A percentile compares a stretch with the other conserved stretches of the same genome.
phyloP scores from a whole-genome alignment of 192 early-diverging fungal species.

The Rhizophagus sp. region DNA sequence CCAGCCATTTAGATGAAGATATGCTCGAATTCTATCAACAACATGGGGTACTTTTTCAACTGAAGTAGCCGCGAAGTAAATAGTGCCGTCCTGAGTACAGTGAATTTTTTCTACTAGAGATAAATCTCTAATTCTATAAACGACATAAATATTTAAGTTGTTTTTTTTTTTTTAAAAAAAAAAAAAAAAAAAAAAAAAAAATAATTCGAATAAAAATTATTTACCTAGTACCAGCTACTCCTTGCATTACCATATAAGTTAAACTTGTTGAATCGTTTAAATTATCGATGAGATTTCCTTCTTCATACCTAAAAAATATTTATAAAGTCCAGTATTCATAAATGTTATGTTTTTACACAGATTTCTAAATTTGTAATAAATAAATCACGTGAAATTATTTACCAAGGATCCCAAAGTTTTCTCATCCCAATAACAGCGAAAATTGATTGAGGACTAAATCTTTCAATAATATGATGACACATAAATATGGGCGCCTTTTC shows the following conservation, averaged over 20 bases:
- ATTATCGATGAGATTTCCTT: constrained; percentile 42
- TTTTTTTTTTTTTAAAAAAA: neutral
- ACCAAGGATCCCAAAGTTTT: constrained; percentile 58
- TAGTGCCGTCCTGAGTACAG: constrained; percentile 44
- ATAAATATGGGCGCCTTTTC: constrained; percentile 59
- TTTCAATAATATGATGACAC: constrained; percentile 50
- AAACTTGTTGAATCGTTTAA: constrained; percentile 42
- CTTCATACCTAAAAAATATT: constrained; percentile 37
- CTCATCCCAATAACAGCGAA: constrained; percentile 58
- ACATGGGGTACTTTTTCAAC: constrained; percentile 50
- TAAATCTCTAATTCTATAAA: constrained; percentile 35
- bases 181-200: constrained; percentile 7
- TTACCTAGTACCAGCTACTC: constrained; percentile 44
- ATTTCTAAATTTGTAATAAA: neutral
- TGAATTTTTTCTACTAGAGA: constrained; percentile 51
- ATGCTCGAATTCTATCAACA: constrained; percentile 43
- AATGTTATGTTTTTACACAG: neutral
- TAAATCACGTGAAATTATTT: constrained; percentile 6
- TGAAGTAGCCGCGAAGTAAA: constrained; percentile 51
- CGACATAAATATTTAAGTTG: neutral
- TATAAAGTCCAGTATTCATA: neutral
- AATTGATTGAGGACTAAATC: constrained; percentile 50
- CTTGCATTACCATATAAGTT: constrained; percentile 49
- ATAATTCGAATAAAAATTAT: neutral
- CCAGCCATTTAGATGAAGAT: constrained; percentile 56